Conservation (phyloP, 768 basidiomycete genomes). For the Gloeopeniophorella convolvens region DNA sequence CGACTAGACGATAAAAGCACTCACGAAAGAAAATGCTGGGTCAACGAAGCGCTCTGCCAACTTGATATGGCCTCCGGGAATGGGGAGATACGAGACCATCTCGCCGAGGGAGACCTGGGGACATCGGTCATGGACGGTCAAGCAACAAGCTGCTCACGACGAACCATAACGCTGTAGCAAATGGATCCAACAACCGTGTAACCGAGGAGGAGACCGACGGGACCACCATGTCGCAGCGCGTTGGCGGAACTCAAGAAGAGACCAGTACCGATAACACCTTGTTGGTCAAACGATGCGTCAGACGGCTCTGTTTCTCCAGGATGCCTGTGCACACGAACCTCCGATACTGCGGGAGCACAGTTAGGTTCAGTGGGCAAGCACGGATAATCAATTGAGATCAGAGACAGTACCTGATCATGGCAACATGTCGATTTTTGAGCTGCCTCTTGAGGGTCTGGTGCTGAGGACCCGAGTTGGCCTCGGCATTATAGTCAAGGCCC, state of each 20-base stretch:
- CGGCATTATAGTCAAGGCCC: neutral
- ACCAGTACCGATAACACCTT: slow-evolving; percentile 39
- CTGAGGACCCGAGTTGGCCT: neutral
- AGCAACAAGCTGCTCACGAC: slow-evolving; percentile 5
- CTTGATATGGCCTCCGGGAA: slow-evolving; percentile 76
- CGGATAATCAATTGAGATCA: neutral
- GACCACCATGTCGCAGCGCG: slow-evolving; percentile 52
- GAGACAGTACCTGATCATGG: slow-evolving; percentile 62
- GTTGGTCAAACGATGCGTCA: neutral
- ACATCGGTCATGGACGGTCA: neutral
- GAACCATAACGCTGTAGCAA: slow-evolving; percentile 66
- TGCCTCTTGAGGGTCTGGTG: slow-evolving; percentile 23
- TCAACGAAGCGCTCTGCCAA: slow-evolving; percentile 79
- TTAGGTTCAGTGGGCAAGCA: neutral
- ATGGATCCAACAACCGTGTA: slow-evolving; percentile 60
- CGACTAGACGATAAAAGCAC: neutral
- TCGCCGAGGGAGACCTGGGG: slow-evolving; percentile 58
- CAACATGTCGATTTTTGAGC: slow-evolving; percentile 60
- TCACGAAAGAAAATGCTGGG: slow-evolving; percentile 55
- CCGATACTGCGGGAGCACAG: slow-evolving; percentile 27
- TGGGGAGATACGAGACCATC: slow-evolving; percentile 73
- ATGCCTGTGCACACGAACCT: slow-evolving; percentile 18
- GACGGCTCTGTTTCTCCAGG: neutral
- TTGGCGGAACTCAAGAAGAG: slow-evolving; percentile 39
- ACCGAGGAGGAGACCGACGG: slow-evolving; percentile 69